Evolutionary conservation across 2,329 filamentous ascomycete species (phyloP), one percentile per base, ranked within the genome.

Genomic region (Cladorrhinum sp.): DNA sequence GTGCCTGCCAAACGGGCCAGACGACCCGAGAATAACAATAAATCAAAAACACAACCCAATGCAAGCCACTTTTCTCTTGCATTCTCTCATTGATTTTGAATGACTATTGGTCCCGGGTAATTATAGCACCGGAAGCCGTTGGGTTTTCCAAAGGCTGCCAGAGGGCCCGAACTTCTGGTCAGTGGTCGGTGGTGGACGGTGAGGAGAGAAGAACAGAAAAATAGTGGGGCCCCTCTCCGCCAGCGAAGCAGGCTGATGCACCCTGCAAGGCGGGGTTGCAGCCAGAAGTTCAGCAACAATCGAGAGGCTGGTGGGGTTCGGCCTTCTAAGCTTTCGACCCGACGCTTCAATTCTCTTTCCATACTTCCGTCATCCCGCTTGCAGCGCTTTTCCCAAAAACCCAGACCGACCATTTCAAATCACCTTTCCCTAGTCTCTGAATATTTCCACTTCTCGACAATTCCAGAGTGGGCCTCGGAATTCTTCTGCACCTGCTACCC

Each of bases 261-360:
- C 49, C 26, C 42, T 20, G 49, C 62, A 62, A 66, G 66, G 65
- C 63, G 66, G 65, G 65, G 65, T 67, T 65, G 61, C 64, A 46
- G 42, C 42, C 16, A 46, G 42, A 36, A 46, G 42, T 46, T 46
- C 42, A 66, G 67, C 64, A 66, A 66, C 64, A 67, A 68, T 67
- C 67, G 63, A 68, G 67, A 69, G 67, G 67, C 67, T 69, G 67
- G 67, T 69, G 67, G 67, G 67, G 67, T 69, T 67, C 63, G 67
- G 66, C 63, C 62, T 68, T 65, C 66, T 64, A 62, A 68, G 67
- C 67, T 69, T 69, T 67, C 66, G 58, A 69, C 65, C 67, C 67
- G 66, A 66, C 65, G 59, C 64, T 68, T 63, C 62, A 64, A 66
- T 67, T 64, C 65, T 65, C 65, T 66, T 63, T 61, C 61, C 63